Evolutionary conservation across 441 rosid genomes (phyloP).

Genomic region (Corymbia calophylla): DNA sequence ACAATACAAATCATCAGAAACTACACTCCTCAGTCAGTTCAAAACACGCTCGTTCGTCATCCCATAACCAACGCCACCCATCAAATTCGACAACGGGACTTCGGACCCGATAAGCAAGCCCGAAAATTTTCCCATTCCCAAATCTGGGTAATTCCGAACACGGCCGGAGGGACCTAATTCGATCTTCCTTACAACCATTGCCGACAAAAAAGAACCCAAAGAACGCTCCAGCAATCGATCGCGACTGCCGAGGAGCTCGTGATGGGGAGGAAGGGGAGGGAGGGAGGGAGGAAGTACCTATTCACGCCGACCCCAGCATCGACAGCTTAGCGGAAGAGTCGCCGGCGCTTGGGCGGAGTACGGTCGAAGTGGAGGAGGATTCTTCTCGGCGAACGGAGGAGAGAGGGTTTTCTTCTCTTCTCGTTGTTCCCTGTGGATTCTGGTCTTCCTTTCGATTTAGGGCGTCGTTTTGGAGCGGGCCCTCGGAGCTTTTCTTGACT

Average conservation of each 20-base stretch:
- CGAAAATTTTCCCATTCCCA: neutral
- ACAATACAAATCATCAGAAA: neutral
- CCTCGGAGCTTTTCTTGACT: neutral
- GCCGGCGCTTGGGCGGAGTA: neutral
- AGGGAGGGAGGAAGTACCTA: neutral
- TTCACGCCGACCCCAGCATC: neutral
- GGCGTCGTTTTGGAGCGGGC: neutral
- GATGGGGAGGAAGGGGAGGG: too few species aligned
- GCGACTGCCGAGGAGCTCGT: neutral
- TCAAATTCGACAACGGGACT: neutral
- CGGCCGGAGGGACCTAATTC: neutral
- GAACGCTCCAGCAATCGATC: neutral
- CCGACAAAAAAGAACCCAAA: neutral
- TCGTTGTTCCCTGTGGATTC: neutral
- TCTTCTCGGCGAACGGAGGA: neutral
- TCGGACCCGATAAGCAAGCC: neutral
- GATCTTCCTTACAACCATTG: neutral
- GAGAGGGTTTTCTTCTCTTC: neutral
- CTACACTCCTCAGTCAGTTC: neutral
- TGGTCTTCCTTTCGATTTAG: neutral
- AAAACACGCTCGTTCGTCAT: neutral
- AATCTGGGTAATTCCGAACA: neutral
- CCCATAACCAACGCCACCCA: neutral
- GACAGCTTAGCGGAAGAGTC: neutral
- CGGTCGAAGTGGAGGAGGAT: neutral